Percentiles rank a stretch among this genome's conserved stretches.
These are phyloP conservation scores for Backusella parvicylindrica DNA, from an alignment of 192 early-diverging fungal species.

Conservation along the genomic window DNA sequence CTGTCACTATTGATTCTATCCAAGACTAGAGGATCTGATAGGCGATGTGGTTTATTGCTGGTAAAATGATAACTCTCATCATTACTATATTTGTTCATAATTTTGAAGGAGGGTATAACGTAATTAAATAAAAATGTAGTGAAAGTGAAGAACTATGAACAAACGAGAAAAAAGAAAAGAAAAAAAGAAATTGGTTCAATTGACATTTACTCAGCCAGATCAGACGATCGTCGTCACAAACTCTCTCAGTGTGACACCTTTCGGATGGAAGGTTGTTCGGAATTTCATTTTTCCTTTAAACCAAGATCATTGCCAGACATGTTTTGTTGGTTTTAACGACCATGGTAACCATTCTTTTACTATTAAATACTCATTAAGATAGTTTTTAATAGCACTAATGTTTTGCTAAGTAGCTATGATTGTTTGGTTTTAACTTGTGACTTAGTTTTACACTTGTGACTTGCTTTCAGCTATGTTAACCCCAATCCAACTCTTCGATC, in stretches of 20 bases:
- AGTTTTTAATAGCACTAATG: too few relatives aligned
- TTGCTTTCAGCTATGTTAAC: neutral
- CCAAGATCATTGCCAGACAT: neutral
- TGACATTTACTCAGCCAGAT: neutral
- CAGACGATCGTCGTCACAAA: neutral
- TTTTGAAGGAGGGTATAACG: conserved; percentile 3
- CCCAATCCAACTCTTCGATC: neutral
- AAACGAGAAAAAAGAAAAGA: neutral
- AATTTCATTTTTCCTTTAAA: neutral
- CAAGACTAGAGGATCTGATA: neutral
- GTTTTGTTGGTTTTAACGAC: too few relatives aligned
- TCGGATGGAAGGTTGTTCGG: neutral
- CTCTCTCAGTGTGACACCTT: neutral
- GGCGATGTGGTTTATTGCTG: neutral
- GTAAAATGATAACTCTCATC: neutral
- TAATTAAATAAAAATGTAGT: neutral
- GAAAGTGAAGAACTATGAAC: conserved; percentile 6
- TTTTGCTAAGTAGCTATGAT: too few relatives aligned
- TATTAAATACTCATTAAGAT: too few relatives aligned
- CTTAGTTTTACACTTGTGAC: neutral
- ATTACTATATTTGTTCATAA: neutral
- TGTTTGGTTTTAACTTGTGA: too few relatives aligned
- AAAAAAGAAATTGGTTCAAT: neutral
- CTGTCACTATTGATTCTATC: neutral
- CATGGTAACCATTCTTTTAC: too few relatives aligned